phyloP scores from a whole-genome alignment of 2,329 filamentous ascomycete species.

The Colletotrichum tamarilloi region DNA sequence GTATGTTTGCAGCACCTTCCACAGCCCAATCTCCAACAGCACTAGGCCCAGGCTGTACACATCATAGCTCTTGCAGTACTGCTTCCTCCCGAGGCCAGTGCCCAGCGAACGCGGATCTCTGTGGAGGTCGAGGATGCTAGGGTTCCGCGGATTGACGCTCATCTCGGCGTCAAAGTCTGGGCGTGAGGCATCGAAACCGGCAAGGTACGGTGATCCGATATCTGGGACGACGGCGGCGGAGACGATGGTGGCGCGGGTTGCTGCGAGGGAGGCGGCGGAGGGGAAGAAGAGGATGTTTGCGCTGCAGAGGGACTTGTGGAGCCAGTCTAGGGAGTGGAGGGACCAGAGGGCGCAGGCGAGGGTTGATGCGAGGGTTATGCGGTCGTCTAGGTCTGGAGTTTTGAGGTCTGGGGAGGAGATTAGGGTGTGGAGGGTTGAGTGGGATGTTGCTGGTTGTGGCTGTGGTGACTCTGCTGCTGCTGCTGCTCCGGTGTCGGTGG shows the following conservation, averaged over 20 bases:
- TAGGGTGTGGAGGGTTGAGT: not conserved
- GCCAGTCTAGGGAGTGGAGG: conserved; percentile 65
- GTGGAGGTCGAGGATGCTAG: not conserved
- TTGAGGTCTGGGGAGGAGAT: conserved; percentile 49
- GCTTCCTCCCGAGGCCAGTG: conserved; percentile 45
- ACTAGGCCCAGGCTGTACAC: conserved; percentile 64
- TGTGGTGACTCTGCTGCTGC: not conserved
- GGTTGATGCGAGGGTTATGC: conserved; percentile 53
- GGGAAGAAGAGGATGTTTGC: conserved; percentile 66
- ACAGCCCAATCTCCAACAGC: conserved; percentile 62
- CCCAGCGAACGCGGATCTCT: conserved; percentile 47
- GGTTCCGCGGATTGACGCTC: conserved; percentile 49
- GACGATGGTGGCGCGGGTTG: conserved; percentile 48
- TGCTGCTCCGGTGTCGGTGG: not conserved
- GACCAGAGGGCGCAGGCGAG: conserved; percentile 59
- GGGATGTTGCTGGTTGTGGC: not conserved
- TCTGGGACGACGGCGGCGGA: conserved; percentile 50
- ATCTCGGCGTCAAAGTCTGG: conserved; percentile 61
- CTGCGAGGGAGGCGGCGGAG: conserved; percentile 49
- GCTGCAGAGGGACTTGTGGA: conserved; percentile 67
- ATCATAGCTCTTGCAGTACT: conserved; percentile 62
- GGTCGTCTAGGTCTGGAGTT: conserved; percentile 57
- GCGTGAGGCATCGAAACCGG: conserved; percentile 66
- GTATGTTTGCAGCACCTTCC: conserved; percentile 54
- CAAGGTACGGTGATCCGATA: conserved; percentile 56